phyloP scores from a whole-genome alignment of 257 asterid species.

The Solanum pennellii region DNA sequence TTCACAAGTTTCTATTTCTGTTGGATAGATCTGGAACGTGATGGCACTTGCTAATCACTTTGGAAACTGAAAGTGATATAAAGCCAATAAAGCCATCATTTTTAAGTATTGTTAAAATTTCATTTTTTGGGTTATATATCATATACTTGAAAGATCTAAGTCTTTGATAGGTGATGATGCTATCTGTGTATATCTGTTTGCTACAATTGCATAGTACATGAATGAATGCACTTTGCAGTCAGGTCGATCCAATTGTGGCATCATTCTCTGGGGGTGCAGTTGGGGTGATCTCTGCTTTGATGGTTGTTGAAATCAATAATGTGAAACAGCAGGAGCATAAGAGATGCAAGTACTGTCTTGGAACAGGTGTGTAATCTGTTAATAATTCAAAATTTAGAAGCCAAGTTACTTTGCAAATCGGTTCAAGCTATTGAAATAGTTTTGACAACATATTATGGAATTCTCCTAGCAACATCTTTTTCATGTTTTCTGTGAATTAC shows the following conservation, averaged over 20 bases:
- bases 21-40: not conserved
- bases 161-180: not conserved
- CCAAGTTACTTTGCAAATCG: not conserved
- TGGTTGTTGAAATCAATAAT: slow-evolving; percentile 96
- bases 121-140: not conserved
- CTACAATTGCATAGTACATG: not conserved
- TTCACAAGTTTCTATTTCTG: not conserved
- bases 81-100: not conserved
- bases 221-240: slow-evolving; percentile 20
- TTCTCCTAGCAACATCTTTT: not conserved
- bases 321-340: slow-evolving; percentile 94
- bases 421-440: not conserved
- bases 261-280: slow-evolving; percentile 98
- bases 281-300: slow-evolving; percentile 93
- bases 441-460: not conserved
- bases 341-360: slow-evolving; percentile 96
- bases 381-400: not conserved
- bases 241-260: slow-evolving; percentile 96
- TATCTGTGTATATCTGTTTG: not conserved
- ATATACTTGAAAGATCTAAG: not conserved
- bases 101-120: not conserved
- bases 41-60: not conserved
- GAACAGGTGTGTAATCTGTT: slow-evolving; percentile 49
- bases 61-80: not conserved
- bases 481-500: not conserved